These are phyloP conservation scores for Naganishia vaughanmartiniae DNA, from an alignment of 768 basidiomycete species.

Conservation along the genomic window DNA sequence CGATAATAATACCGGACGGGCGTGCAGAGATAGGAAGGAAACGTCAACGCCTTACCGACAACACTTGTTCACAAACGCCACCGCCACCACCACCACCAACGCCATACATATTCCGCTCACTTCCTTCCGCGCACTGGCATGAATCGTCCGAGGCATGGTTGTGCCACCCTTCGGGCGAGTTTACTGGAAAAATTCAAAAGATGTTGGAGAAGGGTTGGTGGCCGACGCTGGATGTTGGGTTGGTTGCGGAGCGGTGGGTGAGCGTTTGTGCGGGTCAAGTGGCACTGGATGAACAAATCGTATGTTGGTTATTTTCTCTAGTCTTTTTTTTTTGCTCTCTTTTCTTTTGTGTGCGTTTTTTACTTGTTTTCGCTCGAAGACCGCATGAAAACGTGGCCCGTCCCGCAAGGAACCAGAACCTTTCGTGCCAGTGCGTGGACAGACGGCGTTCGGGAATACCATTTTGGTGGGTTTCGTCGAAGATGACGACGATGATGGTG, in stretches of 20 bases:
- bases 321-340: no score
- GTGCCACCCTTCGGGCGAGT: constrained; percentile 24
- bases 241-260: constrained; percentile 16
- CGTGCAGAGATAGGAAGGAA: not conserved
- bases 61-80: not conserved
- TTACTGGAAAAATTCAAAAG: constrained; percentile 1
- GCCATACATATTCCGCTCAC: constrained; percentile 12
- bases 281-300: not conserved
- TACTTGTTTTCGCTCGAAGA: not conserved
- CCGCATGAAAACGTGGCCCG: no score
- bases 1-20: no score
- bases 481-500: no score
- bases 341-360: not conserved
- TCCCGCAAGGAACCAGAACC: no score
- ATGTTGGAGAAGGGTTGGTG: constrained; percentile 17
- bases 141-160: constrained; percentile 26
- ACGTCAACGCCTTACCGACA: not conserved
- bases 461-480: no score
- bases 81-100: not conserved
- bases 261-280: not conserved
- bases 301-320: not conserved
- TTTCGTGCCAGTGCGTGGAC: no score
- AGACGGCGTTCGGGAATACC: no score
- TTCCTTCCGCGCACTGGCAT: constrained; percentile 28
- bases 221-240: not conserved